Base-by-base conservation (phyloP, 2,329 filamentous ascomycete species). In the Monosporascus sp. region DNA sequence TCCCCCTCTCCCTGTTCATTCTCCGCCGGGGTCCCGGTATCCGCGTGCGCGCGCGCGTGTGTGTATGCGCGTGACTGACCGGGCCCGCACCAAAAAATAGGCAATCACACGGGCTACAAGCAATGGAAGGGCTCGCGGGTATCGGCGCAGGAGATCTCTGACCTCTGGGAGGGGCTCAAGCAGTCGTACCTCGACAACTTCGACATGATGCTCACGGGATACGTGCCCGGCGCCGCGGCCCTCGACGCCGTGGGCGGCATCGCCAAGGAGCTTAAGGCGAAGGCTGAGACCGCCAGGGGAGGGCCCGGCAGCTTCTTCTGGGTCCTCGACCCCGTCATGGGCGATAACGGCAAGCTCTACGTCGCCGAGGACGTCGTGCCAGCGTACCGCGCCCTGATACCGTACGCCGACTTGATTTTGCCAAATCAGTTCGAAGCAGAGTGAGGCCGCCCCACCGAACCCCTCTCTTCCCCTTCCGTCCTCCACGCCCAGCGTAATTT, bases 341-440 rank as follows among this genome's bases (percentile, higher is more conserved):
- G 94, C 31, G 94, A 99, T 68, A 91, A 97, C 65, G 94, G 91
- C 49, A 84, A 82, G 60, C 78, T 99, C 14, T 99, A 99, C 67
- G 93, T 99, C 7, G 89, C 87, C 6, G 86, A 93, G 63, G 91
- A 96, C 59, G 91, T 96, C 3, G 89, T 97, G 17, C 92, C 92
- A 0, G 91, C 89, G 15, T 99, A 97, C 71, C 93, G 91, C 72
- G 78, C 78, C 24, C 77, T 96, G 53, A 76, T 97, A 22, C 79
- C 79, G 37, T 80, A 93, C 63, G 93, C 94, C 2, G 94, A 99
- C 70, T 71, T 99, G 61, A 95, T 99, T 52, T 74, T 97, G 17
- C 94, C 94, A 4, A 99, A 99, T 68, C 93, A 97, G 63, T 99
- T 97, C 61, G 94, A 99, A 75, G 91, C 92, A 44, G 93, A 99